Evolutionary conservation across 73 alveolate species (phyloP).

Genomic region (Durusdinium trenchii): DNA sequence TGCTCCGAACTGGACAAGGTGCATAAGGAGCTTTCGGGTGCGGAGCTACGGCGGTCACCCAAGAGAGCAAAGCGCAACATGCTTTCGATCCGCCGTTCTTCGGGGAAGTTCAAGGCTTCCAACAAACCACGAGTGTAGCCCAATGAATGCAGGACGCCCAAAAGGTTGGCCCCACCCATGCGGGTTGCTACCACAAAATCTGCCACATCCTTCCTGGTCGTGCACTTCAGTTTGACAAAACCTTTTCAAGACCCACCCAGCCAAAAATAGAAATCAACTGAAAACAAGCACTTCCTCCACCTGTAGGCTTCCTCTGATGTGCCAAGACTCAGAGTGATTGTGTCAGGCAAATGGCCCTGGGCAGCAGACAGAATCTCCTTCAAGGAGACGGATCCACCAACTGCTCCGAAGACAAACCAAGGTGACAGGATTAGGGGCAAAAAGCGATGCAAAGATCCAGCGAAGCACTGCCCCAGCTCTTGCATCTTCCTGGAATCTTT

Average conservation of each 20-base stretch:
- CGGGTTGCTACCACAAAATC: constrained; percentile 95
- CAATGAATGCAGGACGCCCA: constrained; percentile 79
- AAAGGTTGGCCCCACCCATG: constrained; percentile 83
- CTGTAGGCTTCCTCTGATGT: too few species aligned
- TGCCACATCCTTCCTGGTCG: constrained; percentile 67
- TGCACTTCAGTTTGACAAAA: too few species aligned
- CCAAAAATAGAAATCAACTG: too few species aligned
- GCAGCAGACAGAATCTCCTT: constrained; percentile 51
- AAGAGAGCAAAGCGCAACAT: constrained; percentile 58
- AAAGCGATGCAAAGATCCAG: constrained; percentile 73
- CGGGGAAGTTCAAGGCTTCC: constrained; percentile 69
- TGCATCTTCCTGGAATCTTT: constrained; percentile 40
- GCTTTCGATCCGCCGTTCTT: constrained; percentile 68
- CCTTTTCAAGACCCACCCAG: too few species aligned
- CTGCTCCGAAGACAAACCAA: constrained; percentile 58
- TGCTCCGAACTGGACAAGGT: neutral
- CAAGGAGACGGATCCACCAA: constrained; percentile 50
- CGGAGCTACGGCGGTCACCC: constrained; percentile 18
- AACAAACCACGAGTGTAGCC: constrained; percentile 80
- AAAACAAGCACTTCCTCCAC: too few species aligned
- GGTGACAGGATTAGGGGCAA: constrained; percentile 75
- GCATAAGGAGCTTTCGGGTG: neutral
- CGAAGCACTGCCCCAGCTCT: constrained; percentile 69
- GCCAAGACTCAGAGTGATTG: constrained; percentile 18
- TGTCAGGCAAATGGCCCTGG: constrained; percentile 52